Evolutionary conservation across 352 stramenopile genomes (phyloP).

Genomic region (Pilasporangium apinafurcum): DNA sequence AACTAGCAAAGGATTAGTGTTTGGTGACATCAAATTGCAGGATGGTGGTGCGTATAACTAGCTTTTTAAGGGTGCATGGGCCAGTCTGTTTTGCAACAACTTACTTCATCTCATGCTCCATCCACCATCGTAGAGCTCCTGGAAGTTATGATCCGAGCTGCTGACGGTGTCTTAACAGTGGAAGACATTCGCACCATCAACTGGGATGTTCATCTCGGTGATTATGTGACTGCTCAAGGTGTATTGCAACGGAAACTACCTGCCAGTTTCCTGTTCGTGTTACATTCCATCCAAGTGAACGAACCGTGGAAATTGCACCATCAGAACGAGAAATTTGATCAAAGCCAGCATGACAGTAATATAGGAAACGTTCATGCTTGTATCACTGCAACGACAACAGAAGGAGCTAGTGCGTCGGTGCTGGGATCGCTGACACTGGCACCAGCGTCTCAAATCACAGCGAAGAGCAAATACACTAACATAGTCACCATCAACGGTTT

Average conservation of each 20-base stretch:
- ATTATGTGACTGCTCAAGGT: slow-evolving; percentile 41
- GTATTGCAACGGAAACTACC: slow-evolving; percentile 33
- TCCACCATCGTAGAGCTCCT: slow-evolving; percentile 38
- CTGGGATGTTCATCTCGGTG: slow-evolving; percentile 74
- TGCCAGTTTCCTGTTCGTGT: slow-evolving; percentile 45
- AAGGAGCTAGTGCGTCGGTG: neutral
- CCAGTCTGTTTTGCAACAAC: neutral
- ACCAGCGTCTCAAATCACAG: slow-evolving; percentile 38
- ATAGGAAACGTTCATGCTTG: neutral
- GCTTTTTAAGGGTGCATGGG: neutral
- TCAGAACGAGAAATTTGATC: slow-evolving; percentile 45
- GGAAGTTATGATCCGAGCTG: slow-evolving; percentile 78
- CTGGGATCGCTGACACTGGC: slow-evolving; percentile 40
- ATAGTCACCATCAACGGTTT: slow-evolving; percentile 75
- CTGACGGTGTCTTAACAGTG: slow-evolving; percentile 45
- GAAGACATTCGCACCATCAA: slow-evolving; percentile 67
- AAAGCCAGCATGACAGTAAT: slow-evolving; percentile 4
- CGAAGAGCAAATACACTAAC: slow-evolving; percentile 72
- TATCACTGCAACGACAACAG: too few relatives aligned
- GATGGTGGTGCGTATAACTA: slow-evolving; percentile 30
- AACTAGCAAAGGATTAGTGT: slow-evolving; percentile 72
- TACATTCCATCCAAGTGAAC: slow-evolving; percentile 40
- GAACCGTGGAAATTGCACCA: slow-evolving; percentile 53
- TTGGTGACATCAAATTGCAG: slow-evolving; percentile 68
- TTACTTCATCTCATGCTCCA: neutral